Conservation (phyloP, 139 green algal species). For the Pleodorina starrii region DNA sequence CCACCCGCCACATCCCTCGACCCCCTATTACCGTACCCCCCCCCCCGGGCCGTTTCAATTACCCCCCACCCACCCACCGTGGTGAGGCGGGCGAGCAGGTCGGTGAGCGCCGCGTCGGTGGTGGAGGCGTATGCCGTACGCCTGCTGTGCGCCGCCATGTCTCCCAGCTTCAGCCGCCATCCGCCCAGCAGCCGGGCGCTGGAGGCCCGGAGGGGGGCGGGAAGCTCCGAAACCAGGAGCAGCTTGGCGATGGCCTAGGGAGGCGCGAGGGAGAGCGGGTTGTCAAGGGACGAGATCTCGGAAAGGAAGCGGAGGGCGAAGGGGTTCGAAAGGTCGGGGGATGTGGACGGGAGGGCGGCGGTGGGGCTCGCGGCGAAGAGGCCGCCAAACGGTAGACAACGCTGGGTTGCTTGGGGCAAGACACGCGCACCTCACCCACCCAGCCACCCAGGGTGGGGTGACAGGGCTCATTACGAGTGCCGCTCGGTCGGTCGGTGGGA, state of each 20-base stretch:
- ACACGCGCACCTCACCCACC: too few relatives aligned
- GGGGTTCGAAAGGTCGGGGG: too few relatives aligned
- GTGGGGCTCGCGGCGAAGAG: too few relatives aligned
- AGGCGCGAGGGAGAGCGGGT: neutral
- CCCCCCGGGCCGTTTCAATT: too few relatives aligned
- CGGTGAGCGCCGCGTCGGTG: neutral
- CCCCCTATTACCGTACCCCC: neutral
- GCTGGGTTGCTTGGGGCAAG: too few relatives aligned
- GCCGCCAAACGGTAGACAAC: too few relatives aligned
- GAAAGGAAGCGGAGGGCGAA: too few relatives aligned
- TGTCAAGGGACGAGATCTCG: too few relatives aligned
- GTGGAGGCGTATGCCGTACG: neutral
- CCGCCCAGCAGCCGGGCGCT: slow-evolving; percentile 14
- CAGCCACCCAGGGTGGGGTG: too few relatives aligned
- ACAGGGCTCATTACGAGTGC: too few relatives aligned
- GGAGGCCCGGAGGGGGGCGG: neutral
- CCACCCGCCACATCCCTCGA: neutral
- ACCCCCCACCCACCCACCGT: neutral
- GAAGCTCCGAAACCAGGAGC: slow-evolving; percentile 26
- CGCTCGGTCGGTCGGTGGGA: too few relatives aligned
- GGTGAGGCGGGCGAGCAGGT: slow-evolving; percentile 9
- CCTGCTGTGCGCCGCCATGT: neutral
- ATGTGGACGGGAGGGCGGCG: too few relatives aligned
- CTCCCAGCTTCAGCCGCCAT: slow-evolving; percentile 31
- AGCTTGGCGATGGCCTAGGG: slow-evolving; percentile 35